Evolutionary conservation across 1,284 basidiomycete species (phyloP), one percentile per base, ranked within the genome.

Genomic region (Leccinum subrobustum): DNA sequence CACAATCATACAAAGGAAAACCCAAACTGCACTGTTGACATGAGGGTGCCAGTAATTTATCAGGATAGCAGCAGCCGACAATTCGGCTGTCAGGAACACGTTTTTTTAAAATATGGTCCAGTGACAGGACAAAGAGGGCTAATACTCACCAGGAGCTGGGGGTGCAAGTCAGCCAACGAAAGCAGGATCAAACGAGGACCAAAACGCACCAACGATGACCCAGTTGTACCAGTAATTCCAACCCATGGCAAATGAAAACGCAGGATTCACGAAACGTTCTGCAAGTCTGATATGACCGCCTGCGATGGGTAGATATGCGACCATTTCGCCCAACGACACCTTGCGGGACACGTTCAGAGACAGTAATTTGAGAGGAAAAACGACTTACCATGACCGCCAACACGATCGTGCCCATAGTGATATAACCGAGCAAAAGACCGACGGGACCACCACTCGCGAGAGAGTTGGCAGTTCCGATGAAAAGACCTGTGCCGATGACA

Each of bases 171-270:
- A 66, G 58, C 52, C 16, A 6, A 6, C 18, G 25, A 52, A 18
- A 20, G 0, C 1, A n/a, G 6, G 3, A 18, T 35, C 31, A 3
- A 2, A 33, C 0, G 2, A 58, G 23, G 39, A 47, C 2, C 3
- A 54, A 33, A 18, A 62, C 44, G 76, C 79, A 63, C 88, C 79
- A 59, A 84, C 71, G 60, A 84, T 78, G 0, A 71, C 70, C 82
- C 85, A 87, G 72, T 85, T 87, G 67, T 85, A 87, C 79, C 82
- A 84, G 68, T 88, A 88, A 69, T 88, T 86, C 85, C 86, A 90
- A 16, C 87, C 86, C 84, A 86, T 83, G 35, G 86, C 81, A 67
- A 89, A 89, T 1, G 85, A 83, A 52, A 91, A 75, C 2, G 87
- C 85, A 9, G 85, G 85, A 67, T 90, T 83, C 31, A 91, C 84